Evolutionary conservation across 163 green algal genomes (phyloP).

Genomic region (Chloroidium sp.): DNA sequence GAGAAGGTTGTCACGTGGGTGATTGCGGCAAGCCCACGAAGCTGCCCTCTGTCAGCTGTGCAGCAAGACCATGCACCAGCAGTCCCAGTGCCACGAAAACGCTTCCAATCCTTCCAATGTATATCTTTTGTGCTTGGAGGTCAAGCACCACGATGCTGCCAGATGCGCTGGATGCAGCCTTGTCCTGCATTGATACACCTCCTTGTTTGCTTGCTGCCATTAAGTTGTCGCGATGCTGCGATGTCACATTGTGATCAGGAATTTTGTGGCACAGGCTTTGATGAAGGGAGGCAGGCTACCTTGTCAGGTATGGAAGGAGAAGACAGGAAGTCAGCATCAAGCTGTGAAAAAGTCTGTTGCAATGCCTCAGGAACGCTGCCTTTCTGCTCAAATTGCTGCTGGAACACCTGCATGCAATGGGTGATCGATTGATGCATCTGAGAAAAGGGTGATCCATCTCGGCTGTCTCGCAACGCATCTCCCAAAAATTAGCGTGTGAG

Average conservation of each 20-base stretch:
- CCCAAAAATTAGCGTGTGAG: too few species aligned
- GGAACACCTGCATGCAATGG: background rate
- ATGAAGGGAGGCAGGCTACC: background rate
- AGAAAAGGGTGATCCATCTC: too few species aligned
- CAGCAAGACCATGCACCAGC: conserved; percentile 11
- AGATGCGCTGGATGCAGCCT: conserved; percentile 3
- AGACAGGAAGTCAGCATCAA: conserved; percentile 29
- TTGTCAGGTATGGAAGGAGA: background rate
- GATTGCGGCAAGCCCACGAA: too few species aligned
- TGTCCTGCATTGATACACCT: background rate
- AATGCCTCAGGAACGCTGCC: background rate
- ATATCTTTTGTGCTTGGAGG: conserved; percentile 5
- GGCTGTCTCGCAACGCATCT: too few species aligned
- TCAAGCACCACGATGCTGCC: conserved; percentile 2
- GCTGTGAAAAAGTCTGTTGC: background rate
- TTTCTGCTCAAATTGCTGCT: background rate
- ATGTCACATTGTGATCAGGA: too few species aligned
- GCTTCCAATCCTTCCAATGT: background rate
- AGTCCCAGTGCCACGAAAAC: conserved; percentile 1
- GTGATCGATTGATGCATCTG: too few species aligned
- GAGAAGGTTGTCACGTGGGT: too few species aligned
- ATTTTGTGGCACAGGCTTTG: too few species aligned
- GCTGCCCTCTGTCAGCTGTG: conserved; percentile 3
- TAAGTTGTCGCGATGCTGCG: too few species aligned
- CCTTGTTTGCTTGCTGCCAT: background rate